Evolutionary conservation across 2,329 filamentous ascomycete genomes (phyloP).

Genomic region (Lasiodiplodia hormozganensis): DNA sequence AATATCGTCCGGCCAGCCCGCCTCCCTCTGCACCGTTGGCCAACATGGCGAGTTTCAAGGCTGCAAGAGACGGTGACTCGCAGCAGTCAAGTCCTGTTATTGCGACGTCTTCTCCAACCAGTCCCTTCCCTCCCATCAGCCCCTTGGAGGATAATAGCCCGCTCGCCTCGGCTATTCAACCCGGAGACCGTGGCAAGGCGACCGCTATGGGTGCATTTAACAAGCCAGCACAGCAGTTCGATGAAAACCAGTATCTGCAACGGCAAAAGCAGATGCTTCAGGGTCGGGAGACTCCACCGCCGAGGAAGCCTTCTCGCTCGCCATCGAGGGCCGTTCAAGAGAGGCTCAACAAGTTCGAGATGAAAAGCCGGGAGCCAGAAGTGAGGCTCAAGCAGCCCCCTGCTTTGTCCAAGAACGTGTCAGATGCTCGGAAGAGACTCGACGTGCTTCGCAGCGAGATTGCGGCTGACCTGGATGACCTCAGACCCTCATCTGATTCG

Average conservation of each 20-base stretch:
- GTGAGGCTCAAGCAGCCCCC: conserved; percentile 3
- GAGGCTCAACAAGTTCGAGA: conserved; percentile 46
- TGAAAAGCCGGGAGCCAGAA: conserved; percentile 39
- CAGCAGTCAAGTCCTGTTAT: conserved; percentile 49
- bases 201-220: conserved; percentile 76
- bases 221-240: conserved; percentile 77
- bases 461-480: conserved; percentile 16
- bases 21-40: conserved; percentile 41
- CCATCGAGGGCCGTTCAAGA: conserved; percentile 36
- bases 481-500: conserved; percentile 18
- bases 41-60: conserved; percentile 22
- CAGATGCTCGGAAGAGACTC: conserved; percentile 16
- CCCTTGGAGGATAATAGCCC: conserved; percentile 72
- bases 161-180: conserved; percentile 69
- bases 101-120: conserved; percentile 36
- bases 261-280: conserved; percentile 82
- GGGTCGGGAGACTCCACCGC: conserved; percentile 68
- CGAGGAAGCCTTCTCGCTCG: conserved; percentile 25
- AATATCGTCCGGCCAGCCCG: conserved; percentile 55
- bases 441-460: conserved; percentile 17
- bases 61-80: conserved; percentile 40
- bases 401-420: conserved; percentile 11
- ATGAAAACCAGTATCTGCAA: conserved; percentile 84
- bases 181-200: conserved; percentile 80
- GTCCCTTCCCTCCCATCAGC: conserved; percentile 66